A percentile compares a stretch with the other conserved stretches of the same genome.
phyloP scores from a whole-genome alignment of 805 yeast species.

The Spathaspora gorwiae region DNA sequence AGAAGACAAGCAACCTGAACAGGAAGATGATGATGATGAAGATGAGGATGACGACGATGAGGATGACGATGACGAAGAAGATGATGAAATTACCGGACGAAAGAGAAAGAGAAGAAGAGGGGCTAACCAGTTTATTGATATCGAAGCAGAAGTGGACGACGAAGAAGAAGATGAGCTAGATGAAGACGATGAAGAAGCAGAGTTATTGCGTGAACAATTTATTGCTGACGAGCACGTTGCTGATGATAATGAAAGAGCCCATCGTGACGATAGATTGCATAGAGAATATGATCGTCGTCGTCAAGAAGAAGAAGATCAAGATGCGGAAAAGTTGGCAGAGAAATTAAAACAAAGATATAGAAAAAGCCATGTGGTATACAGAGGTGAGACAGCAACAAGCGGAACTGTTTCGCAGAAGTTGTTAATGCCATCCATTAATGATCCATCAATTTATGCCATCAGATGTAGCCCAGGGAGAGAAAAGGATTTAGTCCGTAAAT shows the following conservation, averaged over 20 bases:
- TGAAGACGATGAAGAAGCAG: constrained; percentile 88
- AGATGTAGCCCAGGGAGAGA: constrained; percentile 92
- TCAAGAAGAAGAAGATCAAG: constrained; percentile 85
- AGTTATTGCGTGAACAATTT: constrained; percentile 75
- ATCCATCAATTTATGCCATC: constrained; percentile 94
- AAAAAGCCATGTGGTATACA: constrained; percentile 73
- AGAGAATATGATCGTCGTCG: constrained; percentile 86
- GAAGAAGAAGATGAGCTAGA: constrained; percentile 93
- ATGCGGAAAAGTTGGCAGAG: constrained; percentile 90
- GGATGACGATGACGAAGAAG: constrained; percentile 48
- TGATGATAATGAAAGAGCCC: constrained; percentile 33
- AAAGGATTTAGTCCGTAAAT: constrained; percentile 80
- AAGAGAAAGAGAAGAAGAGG: constrained; percentile 44
- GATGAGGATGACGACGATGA: constrained; percentile 46
- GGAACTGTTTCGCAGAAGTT: constrained; percentile 83
- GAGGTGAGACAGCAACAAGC: constrained; percentile 69
- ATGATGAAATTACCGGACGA: constrained; percentile 48
- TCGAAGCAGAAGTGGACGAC: constrained; percentile 97
- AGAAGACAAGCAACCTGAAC: constrained; percentile 11
- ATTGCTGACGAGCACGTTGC: constrained; percentile 70
- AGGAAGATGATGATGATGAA: constrained; percentile 18
- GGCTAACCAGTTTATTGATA: constrained; percentile 89
- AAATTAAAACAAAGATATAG: constrained; percentile 91
- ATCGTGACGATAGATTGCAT: constrained; percentile 71
- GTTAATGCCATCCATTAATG: constrained; percentile 90